A percentile compares a stretch with the other conserved stretches of the same genome.
Evolutionary conservation across 2,329 filamentous ascomycete species (phyloP).

Genomic region (Pleurostoma richardsiae): DNA sequence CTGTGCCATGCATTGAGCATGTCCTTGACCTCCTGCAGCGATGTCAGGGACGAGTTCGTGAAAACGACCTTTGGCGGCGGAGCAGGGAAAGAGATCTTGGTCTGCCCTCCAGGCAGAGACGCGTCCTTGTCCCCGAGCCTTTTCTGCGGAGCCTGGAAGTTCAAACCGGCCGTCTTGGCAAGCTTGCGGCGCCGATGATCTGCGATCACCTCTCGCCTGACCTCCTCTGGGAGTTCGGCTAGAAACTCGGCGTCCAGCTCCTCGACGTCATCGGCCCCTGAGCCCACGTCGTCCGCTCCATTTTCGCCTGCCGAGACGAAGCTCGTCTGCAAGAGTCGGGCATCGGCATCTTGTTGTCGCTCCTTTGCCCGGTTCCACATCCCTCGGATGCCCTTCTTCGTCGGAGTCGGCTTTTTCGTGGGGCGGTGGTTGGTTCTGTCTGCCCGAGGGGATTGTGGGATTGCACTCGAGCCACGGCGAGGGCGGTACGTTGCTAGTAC

Average conservation of each 20-base stretch:
- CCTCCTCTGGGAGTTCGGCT: slow-evolving; percentile 74
- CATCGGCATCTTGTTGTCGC: slow-evolving; percentile 47
- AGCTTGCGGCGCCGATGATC: slow-evolving; percentile 65
- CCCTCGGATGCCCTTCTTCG: slow-evolving; percentile 52
- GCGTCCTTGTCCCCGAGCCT: slow-evolving; percentile 16
- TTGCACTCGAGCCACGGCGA: slow-evolving; percentile 25
- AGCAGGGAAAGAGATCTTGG: slow-evolving; percentile 38
- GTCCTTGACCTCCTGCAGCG: slow-evolving; percentile 58
- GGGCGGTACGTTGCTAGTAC: slow-evolving; percentile 66
- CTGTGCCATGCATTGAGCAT: slow-evolving; percentile 73
- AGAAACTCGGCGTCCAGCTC: slow-evolving; percentile 69
- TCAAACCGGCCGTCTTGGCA: slow-evolving; percentile 49
- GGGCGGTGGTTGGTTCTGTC: slow-evolving; percentile 42
- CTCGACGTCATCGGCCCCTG: slow-evolving; percentile 29
- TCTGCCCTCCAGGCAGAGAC: slow-evolving; percentile 28
- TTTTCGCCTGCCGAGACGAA: slow-evolving; percentile 47
- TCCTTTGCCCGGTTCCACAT: slow-evolving; percentile 40
- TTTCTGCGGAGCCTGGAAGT: slow-evolving; percentile 28
- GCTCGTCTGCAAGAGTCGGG: slow-evolving; percentile 67
- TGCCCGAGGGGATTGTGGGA: slow-evolving; percentile 51
- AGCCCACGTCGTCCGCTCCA: slow-evolving; percentile 16
- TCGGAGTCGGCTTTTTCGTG: slow-evolving; percentile 55
- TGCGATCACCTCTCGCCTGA: slow-evolving; percentile 71
- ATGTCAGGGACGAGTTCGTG: slow-evolving; percentile 33
- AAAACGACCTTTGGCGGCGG: slow-evolving; percentile 42